Base-by-base conservation (phyloP, 2,329 filamentous ascomycete genomes). In the Emergomyces orientalis region DNA sequence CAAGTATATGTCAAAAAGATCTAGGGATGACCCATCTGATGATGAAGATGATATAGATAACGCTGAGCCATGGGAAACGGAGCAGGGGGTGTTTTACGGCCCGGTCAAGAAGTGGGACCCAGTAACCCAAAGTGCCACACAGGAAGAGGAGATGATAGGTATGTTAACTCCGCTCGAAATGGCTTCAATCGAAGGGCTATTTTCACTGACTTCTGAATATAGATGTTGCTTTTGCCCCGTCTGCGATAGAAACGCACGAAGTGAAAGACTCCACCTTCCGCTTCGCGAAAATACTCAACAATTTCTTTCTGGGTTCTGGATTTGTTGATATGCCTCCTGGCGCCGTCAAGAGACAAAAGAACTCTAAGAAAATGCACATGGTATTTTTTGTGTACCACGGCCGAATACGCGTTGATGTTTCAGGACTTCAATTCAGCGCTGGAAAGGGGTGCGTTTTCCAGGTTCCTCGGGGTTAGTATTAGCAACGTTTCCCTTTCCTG, bases 291-390 rank as follows among this genome's bases (percentile, higher is more conserved):
- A 88, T 93, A 65, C 83, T 95, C 63, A 90, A 86, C 34, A 80
- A 89, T 65, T 86, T 88, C 0, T 97, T 96, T 75, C 90, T 97
- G 74, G 92, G 91, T 41, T 88, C 89, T 11, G 94, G 94, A 19
- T 84, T 97, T 60, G 89, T 99, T 45, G 93, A 97, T 70, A 79
- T 99, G 59, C 90, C 91, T 6, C 87, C 90, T 0, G 88, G 88
- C 1, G 86, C 89, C 39, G 85, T 89, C 72, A 99, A 99, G 80
- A 86, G 87, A 68, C 85, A 88, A 58, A 97, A 97, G 81, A 97
- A 97, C 76, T 89, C 89, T 43, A 84, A 93, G 66, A 92, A 89
- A 78, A 97, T 97, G 90, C 91, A 97, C 72, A 94, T 99, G 88
- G 87, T 89, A 0, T 97, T 97, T 75, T 97, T 96, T 69, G 88